Evolutionary conservation across 2,329 filamentous ascomycete species (phyloP).

Genomic region (Pyricularia sp.): DNA sequence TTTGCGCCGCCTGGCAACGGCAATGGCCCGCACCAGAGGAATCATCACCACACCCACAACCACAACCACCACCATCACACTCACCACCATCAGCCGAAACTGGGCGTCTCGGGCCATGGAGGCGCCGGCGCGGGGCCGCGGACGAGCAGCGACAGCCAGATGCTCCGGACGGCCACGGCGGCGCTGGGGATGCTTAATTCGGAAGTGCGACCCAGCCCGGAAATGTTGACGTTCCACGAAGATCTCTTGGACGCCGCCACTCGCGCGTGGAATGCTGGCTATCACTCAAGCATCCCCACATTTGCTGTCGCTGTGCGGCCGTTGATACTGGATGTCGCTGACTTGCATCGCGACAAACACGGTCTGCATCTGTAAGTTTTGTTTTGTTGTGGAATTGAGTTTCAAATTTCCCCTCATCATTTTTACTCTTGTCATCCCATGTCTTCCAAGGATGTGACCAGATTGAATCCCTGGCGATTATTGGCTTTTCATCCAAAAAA

Average conservation of each 20-base stretch:
- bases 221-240: slow-evolving; percentile 3
- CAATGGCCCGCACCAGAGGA: not conserved
- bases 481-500: not conserved
- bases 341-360: not conserved
- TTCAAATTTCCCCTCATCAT: not conserved
- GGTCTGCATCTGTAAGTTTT: not conserved
- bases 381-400: not conserved
- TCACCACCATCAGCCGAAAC: not conserved
- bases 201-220: not conserved
- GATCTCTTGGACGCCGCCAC: slow-evolving; percentile 2
- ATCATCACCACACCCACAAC: not conserved
- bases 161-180: not conserved
- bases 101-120: not conserved
- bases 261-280: slow-evolving; percentile 1
- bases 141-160: not conserved
- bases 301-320: slow-evolving; percentile 2
- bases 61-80: not conserved
- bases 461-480: not conserved
- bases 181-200: slow-evolving; percentile 1
- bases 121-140: not conserved
- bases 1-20: not conserved
- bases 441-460: not conserved
- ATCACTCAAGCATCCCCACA: slow-evolving; percentile 2
- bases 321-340: slow-evolving; percentile 1
- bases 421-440: not conserved